Percentiles rank a stretch among this genome's conserved stretches.
Conservation (phyloP, 208 protist species). For the Angomonas ambiguus region DNA sequence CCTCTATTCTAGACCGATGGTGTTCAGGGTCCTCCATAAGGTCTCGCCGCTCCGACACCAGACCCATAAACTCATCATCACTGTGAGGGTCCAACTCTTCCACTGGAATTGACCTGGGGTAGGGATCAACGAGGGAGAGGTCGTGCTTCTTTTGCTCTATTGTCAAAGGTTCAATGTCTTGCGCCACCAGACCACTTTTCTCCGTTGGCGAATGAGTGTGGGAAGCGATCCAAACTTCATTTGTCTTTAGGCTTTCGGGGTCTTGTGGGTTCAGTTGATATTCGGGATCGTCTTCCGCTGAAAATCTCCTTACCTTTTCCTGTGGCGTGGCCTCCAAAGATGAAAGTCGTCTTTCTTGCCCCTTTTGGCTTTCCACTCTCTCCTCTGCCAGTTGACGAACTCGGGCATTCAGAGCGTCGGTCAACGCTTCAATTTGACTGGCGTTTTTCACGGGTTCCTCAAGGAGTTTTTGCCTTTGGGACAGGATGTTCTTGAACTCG, state of each 20-base stretch:
- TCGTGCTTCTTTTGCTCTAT: neutral
- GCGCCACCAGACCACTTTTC: neutral
- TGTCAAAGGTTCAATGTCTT: neutral
- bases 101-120: neutral
- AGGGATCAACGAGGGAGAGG: neutral
- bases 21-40: neutral
- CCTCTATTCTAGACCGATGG: neutral
- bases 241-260: neutral
- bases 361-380: neutral
- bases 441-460: neutral
- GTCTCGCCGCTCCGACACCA: neutral
- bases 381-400: neutral
- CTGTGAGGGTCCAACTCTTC: neutral
- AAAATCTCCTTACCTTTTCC: neutral
- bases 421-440: neutral
- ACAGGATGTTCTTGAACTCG: slow-evolving; percentile 44
- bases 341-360: neutral
- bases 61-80: neutral
- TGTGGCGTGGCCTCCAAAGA: neutral
- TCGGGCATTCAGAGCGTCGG: neutral
- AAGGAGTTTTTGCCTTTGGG: slow-evolving; percentile 43
- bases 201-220: neutral
- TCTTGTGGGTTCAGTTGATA: neutral
- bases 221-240: neutral
- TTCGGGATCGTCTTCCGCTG: neutral